phyloP scores from a whole-genome alignment of 495 filamentous ascomycete genomes.

The Viridothelium virens region DNA sequence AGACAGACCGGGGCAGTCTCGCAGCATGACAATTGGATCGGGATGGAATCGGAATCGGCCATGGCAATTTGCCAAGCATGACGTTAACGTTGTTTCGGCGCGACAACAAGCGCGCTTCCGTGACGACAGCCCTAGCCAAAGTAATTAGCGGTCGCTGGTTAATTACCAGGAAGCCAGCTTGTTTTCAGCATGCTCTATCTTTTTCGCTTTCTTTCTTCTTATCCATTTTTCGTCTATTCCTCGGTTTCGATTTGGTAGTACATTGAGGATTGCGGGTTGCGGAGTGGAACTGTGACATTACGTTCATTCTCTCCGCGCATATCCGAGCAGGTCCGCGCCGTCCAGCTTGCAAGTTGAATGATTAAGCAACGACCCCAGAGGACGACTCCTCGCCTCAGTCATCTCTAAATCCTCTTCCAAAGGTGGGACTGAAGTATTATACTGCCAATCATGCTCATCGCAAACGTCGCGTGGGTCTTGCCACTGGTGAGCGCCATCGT shows the following conservation, averaged over 20 bases:
- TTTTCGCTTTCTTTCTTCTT: background rate
- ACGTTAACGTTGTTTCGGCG: background rate
- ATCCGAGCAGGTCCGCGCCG: background rate
- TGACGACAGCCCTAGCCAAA: no score
- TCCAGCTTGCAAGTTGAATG: background rate
- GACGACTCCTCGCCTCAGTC: background rate
- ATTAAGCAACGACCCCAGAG: background rate
- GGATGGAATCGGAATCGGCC: constrained; percentile 1
- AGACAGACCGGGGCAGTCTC: no score
- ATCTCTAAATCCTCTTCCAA: background rate
- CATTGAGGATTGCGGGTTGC: background rate
- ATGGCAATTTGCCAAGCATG: background rate
- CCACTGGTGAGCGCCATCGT: constrained; percentile 23
- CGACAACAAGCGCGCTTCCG: constrained; percentile 1
- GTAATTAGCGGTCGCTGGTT: background rate
- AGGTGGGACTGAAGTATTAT: background rate
- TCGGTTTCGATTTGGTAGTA: background rate
- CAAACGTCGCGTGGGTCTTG: constrained; percentile 19
- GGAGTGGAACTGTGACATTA: background rate
- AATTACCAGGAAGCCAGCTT: background rate
- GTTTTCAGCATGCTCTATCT: background rate
- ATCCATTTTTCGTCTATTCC: background rate
- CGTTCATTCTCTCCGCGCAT: background rate
- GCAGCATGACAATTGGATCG: no score
- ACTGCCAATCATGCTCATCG: background rate